Conservation (phyloP, 2,329 filamentous ascomycete genomes). For the Exophiala mesophila region DNA sequence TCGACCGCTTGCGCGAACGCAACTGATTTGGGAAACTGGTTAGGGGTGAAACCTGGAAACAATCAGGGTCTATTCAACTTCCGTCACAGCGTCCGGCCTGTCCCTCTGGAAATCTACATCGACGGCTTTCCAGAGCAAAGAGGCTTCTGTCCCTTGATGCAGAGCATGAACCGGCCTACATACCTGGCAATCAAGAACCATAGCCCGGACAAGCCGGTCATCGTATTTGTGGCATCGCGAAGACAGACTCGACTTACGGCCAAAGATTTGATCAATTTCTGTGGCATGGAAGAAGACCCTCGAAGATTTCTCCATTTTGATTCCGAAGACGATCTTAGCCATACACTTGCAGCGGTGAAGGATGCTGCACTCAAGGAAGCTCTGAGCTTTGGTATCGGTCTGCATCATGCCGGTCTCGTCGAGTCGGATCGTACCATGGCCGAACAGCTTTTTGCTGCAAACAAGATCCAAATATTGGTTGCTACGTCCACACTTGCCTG, state of each 20-base stretch:
- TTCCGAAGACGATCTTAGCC: conserved; percentile 83
- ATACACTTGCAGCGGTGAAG: conserved; percentile 85
- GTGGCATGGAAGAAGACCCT: conserved; percentile 97
- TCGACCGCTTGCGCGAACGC: conserved; percentile 97
- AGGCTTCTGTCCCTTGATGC: conserved; percentile 96
- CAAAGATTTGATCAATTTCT: conserved; percentile 93
- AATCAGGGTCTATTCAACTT: conserved; percentile 76
- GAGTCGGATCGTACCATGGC: conserved; percentile 88
- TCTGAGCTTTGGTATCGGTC: conserved; percentile 92
- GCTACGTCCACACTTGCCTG: conserved; percentile 95
- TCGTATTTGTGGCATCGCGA: conserved; percentile 95
- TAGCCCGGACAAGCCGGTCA: conserved; percentile 92
- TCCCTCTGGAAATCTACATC: conserved; percentile 93
- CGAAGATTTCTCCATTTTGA: conserved; percentile 82
- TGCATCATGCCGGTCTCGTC: conserved; percentile 94
- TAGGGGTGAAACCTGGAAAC: conserved; percentile 82
- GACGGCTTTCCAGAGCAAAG: conserved; percentile 94
- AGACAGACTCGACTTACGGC: conserved; percentile 92
- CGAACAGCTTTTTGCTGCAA: conserved; percentile 92
- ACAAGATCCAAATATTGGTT: conserved; percentile 95
- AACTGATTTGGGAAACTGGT: conserved; percentile 88
- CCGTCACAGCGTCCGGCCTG: conserved; percentile 90
- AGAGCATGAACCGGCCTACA: conserved; percentile 96
- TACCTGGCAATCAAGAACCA: conserved; percentile 96
- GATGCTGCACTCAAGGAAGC: conserved; percentile 89